Percentiles rank a stretch among this genome's conserved stretches.
These are phyloP conservation scores for Nicotiana paniculata DNA, from an alignment of 257 asterid genomes.

Conservation along the genomic window DNA sequence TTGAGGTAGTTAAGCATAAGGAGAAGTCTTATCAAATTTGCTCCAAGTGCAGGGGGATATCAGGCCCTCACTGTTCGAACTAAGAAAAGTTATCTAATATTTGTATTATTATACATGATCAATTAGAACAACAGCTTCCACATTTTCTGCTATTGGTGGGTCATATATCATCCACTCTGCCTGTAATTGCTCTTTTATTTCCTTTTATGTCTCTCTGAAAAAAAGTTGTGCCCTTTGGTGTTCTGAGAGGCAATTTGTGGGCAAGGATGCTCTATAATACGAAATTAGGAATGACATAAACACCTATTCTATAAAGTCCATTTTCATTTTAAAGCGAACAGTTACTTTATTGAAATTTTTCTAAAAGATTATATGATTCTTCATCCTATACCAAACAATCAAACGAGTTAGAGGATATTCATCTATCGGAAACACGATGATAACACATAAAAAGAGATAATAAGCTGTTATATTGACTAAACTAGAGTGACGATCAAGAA, in stretches of 20 bases:
- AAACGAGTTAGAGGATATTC: not conserved
- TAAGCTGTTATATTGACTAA: no score
- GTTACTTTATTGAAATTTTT: no score
- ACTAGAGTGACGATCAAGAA: no score
- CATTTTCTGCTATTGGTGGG: constrained; percentile 41
- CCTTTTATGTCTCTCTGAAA: not conserved
- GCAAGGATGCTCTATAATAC: no score
- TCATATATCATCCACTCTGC: constrained; percentile 13
- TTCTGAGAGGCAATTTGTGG: not conserved
- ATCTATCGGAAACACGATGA: not conserved
- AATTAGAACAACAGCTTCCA: constrained; percentile 24
- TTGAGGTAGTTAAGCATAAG: not conserved
- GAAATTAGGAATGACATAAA: no score
- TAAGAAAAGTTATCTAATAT: constrained; percentile 18
- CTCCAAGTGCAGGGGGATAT: constrained; percentile 21
- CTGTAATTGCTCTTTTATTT: constrained; percentile 10
- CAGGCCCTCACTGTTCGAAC: constrained; percentile 17
- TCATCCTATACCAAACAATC: not conserved
- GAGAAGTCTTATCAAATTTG: constrained; percentile 15
- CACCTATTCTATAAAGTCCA: no score
- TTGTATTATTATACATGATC: constrained; percentile 9
- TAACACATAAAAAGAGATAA: not conserved
- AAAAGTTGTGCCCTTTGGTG: constrained; percentile 4
- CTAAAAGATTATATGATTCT: no score
- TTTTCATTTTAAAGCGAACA: no score